These are phyloP conservation scores for Ramalina peruviana DNA, from an alignment of 495 filamentous ascomycete genomes.

Conservation along the genomic window DNA sequence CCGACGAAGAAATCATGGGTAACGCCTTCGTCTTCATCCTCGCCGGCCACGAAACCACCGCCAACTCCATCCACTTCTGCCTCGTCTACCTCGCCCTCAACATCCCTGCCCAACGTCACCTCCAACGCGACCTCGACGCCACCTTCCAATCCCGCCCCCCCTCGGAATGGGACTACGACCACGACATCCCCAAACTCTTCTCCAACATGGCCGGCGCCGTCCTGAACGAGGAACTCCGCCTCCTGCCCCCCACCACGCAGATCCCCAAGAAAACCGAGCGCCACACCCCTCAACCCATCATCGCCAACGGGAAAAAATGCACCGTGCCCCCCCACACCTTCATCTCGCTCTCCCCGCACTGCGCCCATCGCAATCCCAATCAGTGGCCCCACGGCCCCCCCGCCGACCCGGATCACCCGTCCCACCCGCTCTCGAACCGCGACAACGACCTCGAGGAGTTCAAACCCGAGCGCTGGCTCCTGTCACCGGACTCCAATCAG, in stretches of 20 bases:
- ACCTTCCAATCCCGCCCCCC: constrained; percentile 37
- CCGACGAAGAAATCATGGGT: constrained; percentile 47
- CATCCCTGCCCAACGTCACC: constrained; percentile 36
- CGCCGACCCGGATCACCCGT: constrained; percentile 12
- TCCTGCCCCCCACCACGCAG: constrained; percentile 44
- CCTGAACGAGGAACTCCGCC: constrained; percentile 53
- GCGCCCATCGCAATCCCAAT: constrained; percentile 45
- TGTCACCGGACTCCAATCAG: constrained; percentile 27
- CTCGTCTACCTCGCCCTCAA: constrained; percentile 47
- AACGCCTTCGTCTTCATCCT: constrained; percentile 61
- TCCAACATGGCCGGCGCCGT: constrained; percentile 49
- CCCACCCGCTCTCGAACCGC: constrained; percentile 12
- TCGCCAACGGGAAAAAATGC: constrained; percentile 33
- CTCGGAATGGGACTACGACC: constrained; percentile 48
- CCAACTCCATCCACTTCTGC: constrained; percentile 50
- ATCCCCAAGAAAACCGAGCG: constrained; percentile 44
- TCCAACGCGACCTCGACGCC: constrained; percentile 48
- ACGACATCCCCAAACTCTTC: constrained; percentile 39
- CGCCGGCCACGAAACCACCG: constrained; percentile 61
- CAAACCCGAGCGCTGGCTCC: constrained; percentile 43
- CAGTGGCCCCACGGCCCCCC: constrained; percentile 32
- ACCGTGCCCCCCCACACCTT: constrained; percentile 32
- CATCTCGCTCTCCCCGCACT: constrained; percentile 33
- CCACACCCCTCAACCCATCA: constrained; percentile 35
- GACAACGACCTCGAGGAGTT: constrained; percentile 35